These are phyloP conservation scores for Acrocalymma vagum DNA, from an alignment of 2,329 filamentous ascomycete genomes.

Conservation along the genomic window DNA sequence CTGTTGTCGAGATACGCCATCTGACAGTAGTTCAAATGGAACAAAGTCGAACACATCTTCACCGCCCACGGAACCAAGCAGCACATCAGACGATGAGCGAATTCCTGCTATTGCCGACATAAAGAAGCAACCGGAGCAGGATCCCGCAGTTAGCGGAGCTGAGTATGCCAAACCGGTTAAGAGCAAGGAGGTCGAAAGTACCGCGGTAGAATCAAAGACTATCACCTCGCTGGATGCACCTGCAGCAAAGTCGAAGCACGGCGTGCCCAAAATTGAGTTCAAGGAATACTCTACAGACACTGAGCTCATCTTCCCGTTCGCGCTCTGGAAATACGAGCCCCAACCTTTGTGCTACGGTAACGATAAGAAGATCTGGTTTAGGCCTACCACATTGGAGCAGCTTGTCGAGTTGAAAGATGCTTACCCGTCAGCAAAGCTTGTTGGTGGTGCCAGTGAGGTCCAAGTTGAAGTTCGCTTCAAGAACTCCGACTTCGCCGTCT, in stretches of 20 bases:
- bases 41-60: slow-evolving; percentile 37
- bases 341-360: slow-evolving; percentile 87
- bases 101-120: slow-evolving; percentile 32
- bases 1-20: slow-evolving; percentile 45
- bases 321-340: slow-evolving; percentile 81
- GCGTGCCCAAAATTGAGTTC: slow-evolving; percentile 71
- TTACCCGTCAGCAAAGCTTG: slow-evolving; percentile 89
- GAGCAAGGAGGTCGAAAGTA: slow-evolving; percentile 36
- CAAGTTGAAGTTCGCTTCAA: slow-evolving; percentile 99
- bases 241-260: slow-evolving; percentile 61
- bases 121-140: slow-evolving; percentile 27
- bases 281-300: slow-evolving; percentile 91
- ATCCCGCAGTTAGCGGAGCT: slow-evolving; percentile 36
- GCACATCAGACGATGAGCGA: slow-evolving; percentile 35
- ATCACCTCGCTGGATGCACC: slow-evolving; percentile 43
- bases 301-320: slow-evolving; percentile 90
- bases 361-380: slow-evolving; percentile 91
- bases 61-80: slow-evolving; percentile 36
- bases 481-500: slow-evolving; percentile 85
- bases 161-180: slow-evolving; percentile 45
- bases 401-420: slow-evolving; percentile 86
- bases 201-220: slow-evolving; percentile 60
- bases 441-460: slow-evolving; percentile 93
- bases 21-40: slow-evolving; percentile 36
- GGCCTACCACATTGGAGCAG: slow-evolving; percentile 84